Evolutionary conservation across 73 alveolate genomes (phyloP).

Genomic region (Blepharisma stoltei): DNA sequence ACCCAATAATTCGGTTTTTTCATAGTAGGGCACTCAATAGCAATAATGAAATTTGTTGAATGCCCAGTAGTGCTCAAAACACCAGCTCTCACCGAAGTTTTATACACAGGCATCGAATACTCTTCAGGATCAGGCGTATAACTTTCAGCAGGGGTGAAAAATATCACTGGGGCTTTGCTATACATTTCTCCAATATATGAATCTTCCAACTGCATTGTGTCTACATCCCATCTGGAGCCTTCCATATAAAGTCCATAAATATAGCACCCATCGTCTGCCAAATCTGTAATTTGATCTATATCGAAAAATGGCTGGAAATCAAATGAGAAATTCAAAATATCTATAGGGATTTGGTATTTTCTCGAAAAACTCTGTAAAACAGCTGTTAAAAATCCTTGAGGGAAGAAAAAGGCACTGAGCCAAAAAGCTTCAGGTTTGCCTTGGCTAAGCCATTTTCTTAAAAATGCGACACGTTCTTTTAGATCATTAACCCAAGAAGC

Average conservation of each 20-base stretch:
- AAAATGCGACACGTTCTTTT: conserved; percentile 90
- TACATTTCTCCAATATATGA: conserved; percentile 69
- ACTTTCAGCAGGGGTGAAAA: conserved; percentile 73
- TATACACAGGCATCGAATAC: conserved; percentile 96
- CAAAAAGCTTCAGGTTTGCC: conserved; percentile 97
- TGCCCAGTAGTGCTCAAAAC: conserved; percentile 97
- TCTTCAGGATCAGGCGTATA: conserved; percentile 62
- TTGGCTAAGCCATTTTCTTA: conserved; percentile 93
- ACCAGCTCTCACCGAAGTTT: conserved; percentile 99
- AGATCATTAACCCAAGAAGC: conserved; percentile 98
- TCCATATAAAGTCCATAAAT: conserved; percentile 94
- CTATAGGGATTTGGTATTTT: conserved; percentile 92
- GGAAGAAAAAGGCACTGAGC: conserved; percentile 99
- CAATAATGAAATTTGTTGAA: conserved; percentile 93
- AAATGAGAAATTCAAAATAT: conserved; percentile 86
- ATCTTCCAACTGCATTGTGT: conserved; percentile 70
- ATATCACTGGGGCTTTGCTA: conserved; percentile 79
- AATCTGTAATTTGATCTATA: conserved; percentile 65
- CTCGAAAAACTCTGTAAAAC: conserved; percentile 95
- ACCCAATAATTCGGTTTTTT: conserved; percentile 89
- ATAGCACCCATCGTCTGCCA: conserved; percentile 90
- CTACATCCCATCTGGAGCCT: conserved; percentile 83
- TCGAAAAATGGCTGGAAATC: conserved; percentile 65
- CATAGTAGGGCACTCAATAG: conserved; percentile 79
- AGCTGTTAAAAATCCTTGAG: conserved; percentile 99